Base-by-base conservation (phyloP, 1,139 yeast genomes). In the Yamadazyma songkhlaensis region DNA sequence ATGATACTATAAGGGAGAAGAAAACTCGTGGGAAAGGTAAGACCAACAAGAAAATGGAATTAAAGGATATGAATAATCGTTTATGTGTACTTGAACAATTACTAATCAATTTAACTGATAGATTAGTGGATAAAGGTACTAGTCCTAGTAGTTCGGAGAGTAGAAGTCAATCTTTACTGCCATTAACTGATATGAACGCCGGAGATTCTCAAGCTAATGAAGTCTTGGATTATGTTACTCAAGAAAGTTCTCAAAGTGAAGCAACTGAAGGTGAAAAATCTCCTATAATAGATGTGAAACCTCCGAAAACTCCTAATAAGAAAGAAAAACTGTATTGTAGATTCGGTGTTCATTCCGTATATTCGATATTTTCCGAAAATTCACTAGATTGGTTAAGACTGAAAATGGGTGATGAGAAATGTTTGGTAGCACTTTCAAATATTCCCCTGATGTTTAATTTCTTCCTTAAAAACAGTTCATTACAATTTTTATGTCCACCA, bases 321-420 rank as follows among this genome's bases (percentile, higher is more conserved):
- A 20, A 9, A 17, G 20, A 17, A 4, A 17, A 17, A 17, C 20
- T 4, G 6, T 17, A 17, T 17, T 17, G 20, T 17, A 60, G 53
- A 34, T 54, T 62, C 25, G 74, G 74, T 1, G 48, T 60, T 13
- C 72, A 67, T 44, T 62, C 72, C 14, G 51, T 62, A 22, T 45
- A 60, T 45, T 54, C 64, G 23, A 57, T 69, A 10, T 62, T 68
- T 34, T 64, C 72, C 6, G 55, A 55, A 23, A 56, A 59, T 22
- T 62, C 70, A 14, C 42, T 67, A 35, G 50, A 45, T 20, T 64
- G 68, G 64, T 57, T 68, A 31, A 57, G 51, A 25, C 43, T 46
- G 3, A 49, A 55, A 9, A 45, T 67, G 13, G 59, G 65, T 0
- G 52, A 57, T 2, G 58, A 52, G 3, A 45, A 56, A 3, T 38